Evolutionary conservation across 2,329 filamentous ascomycete species (phyloP), one percentile per base, ranked within the genome.

Genomic region (Sporothrix sp.): DNA sequence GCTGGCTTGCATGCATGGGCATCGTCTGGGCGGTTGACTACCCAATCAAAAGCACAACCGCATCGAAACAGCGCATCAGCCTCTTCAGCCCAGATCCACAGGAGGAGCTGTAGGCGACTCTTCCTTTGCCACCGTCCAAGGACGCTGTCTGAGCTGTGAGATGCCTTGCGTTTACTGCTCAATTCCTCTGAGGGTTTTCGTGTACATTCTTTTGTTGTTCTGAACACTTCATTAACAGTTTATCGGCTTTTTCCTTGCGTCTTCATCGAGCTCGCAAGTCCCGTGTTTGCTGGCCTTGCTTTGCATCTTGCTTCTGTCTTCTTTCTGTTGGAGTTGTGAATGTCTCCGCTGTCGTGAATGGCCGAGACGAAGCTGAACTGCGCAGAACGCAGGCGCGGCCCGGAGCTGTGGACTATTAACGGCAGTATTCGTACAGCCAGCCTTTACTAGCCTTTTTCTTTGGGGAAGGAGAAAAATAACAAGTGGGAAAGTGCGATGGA

Each of bases 271-370:
- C 16, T 9, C 21, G 27, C 21, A 27, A 28, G 25, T 28, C n/a
- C n/a, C n/a, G n/a, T 40, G n/a, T n/a, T n/a, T 36, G 14, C n/a
- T 16, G n/a, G 14, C 4, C 2, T 18, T 40, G 21, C 23, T 40
- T 36, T 21, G 6, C 21, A 28, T 8, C 33, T 13, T 46, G 13
- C 10, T 39, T 4, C 25, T 18, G 9, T 7, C 21, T 23, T 21
- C 18, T 23, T 18, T 25, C 13, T 14, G 10, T 14, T 13, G 9
- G n/a, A n/a, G n/a, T n/a, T n/a, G n/a, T n/a, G 45, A 13, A 42
- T 49, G 47, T 49, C 47, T 49, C 28, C 14, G 20, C 14, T 2
- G 27, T 6, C 13, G n/a, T 49, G 47, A 49, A 42, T 51, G 40
- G 48, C 16, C 7, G 25, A 27, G 10, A 18, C 4, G 14, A 28